A percentile compares a stretch with the other conserved stretches of the same genome.
Evolutionary conservation across 2,329 filamentous ascomycete species (phyloP).

Genomic region (Rhinocladiella mackenziei): DNA sequence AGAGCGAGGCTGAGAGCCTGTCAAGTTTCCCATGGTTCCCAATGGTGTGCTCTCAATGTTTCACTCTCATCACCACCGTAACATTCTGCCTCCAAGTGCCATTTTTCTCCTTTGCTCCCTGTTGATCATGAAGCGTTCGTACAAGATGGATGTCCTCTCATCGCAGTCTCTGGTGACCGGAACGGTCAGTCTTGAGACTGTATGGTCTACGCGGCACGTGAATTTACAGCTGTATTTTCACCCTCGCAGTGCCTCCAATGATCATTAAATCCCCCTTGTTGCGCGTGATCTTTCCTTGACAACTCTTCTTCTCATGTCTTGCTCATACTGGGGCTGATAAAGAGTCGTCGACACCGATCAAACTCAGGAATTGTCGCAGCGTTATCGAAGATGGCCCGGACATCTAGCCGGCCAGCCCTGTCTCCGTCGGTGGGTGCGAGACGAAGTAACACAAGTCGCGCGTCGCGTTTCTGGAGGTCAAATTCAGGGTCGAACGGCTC

Average conservation of each 20-base stretch:
- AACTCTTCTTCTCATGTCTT: no score
- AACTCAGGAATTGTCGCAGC: no score
- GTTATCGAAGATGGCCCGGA: background rate
- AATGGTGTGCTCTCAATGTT: constrained; percentile 11
- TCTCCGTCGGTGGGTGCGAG: constrained; percentile 1
- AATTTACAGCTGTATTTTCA: constrained; percentile 8
- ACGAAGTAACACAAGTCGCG: constrained; percentile 5
- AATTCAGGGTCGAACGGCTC: constrained; percentile 3
- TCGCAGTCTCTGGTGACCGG: constrained; percentile 5
- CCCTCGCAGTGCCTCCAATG: no score
- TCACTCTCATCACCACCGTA: constrained; percentile 13
- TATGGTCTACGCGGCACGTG: constrained; percentile 7
- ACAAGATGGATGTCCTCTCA: constrained; percentile 1
- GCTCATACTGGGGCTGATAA: no score
- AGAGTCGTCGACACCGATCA: no score
- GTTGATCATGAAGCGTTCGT: background rate
- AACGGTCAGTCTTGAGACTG: constrained; percentile 6
- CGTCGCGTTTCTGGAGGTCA: constrained; percentile 15
- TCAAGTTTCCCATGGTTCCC: constrained; percentile 4
- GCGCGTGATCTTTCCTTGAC: no score
- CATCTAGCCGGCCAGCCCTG: background rate
- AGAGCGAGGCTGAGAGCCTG: constrained; percentile 11
- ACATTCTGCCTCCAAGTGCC: constrained; percentile 7
- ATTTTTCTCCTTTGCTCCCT: background rate
- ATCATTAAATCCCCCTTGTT: no score